These are phyloP conservation scores for Cicer bijugum DNA, from an alignment of 306 rosid genomes.

Conservation along the genomic window DNA sequence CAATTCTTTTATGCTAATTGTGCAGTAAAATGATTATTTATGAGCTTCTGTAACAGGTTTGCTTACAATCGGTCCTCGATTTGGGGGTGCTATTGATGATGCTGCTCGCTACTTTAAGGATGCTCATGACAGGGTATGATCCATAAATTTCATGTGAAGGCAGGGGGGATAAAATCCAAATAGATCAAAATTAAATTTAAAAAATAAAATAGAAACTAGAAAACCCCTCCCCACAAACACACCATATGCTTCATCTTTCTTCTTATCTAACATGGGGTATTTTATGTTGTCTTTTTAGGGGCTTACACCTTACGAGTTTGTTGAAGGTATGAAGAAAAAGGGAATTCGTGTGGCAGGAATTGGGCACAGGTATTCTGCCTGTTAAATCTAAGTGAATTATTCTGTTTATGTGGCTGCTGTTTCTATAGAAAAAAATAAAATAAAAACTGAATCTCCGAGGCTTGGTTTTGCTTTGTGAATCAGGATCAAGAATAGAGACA, in stretches of 20 bases:
- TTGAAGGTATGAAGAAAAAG: slow-evolving; percentile 94
- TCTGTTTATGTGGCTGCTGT: slow-evolving; percentile 34
- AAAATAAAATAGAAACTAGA: slow-evolving; percentile 8
- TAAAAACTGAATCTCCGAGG: slow-evolving; percentile 21
- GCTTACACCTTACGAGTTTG: slow-evolving; percentile 92
- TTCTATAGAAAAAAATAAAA: not conserved
- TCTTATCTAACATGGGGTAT: slow-evolving; percentile 36
- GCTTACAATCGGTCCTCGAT: slow-evolving; percentile 99
- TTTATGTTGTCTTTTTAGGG: slow-evolving; percentile 55
- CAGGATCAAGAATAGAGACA: slow-evolving; percentile 98
- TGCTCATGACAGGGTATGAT: slow-evolving; percentile 83
- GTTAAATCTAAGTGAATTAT: slow-evolving; percentile 27
- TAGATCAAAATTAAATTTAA: not conserved
- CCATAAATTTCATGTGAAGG: slow-evolving; percentile 34
- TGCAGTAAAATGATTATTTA: slow-evolving; percentile 42
- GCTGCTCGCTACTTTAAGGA: slow-evolving; percentile 99
- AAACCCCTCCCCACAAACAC: slow-evolving; percentile 3
- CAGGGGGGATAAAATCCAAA: slow-evolving; percentile 19
- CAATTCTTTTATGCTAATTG: slow-evolving; percentile 16
- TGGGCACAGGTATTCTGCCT: slow-evolving; percentile 78
- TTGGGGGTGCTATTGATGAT: slow-evolving; percentile 99
- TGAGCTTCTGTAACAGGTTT: slow-evolving; percentile 72
- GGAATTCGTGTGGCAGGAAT: slow-evolving; percentile 99
- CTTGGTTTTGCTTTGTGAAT: slow-evolving; percentile 48
- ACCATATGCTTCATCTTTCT: slow-evolving; percentile 17